Evolutionary conservation across 1,284 basidiomycete genomes (phyloP), one percentile per base, ranked within the genome.

Genomic region (Pseudozyma sp.): DNA sequence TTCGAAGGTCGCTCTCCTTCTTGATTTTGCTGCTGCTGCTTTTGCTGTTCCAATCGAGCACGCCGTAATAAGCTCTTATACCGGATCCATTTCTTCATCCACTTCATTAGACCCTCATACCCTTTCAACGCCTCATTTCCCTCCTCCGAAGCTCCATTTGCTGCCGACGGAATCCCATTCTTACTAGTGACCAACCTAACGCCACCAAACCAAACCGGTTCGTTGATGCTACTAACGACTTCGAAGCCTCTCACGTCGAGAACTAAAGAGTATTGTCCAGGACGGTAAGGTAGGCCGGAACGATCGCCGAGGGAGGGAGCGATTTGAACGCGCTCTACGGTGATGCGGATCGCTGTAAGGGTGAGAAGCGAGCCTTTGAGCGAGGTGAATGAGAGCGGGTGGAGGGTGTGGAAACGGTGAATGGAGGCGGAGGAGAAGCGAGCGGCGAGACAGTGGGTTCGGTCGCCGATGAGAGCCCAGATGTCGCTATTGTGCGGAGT

Each of bases 391-490:
- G 61, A 40, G n/a, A 61, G 21, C 3, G 50, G 12, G 16, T 57
- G 38, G 38, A 39, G 18, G 1, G 12, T 1, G 31, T 71, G 68
- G 45, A 64, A 71, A 0, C 52, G 52, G 6, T 42, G 16, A 0
- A 76, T 51, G 13, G 50, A 53, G 5, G 14, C 16, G 5, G 36
- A 25, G 6, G 39, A 7, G 39, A 76, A 71, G 19, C 68, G 64
- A 1, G 69, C 73, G 0, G 73, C 65, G 10, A 71, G 44, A 35
- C 69, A 65, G 59, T 76, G 73, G 18, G 73, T 71, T 0, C 65
- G 57, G 19, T 76, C 73, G 18, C 67, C 68, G 1, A 76, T 50
- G 2, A 76, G 39, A 34, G 73, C 65, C 64, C 60, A 76, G 3
- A 70, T 36, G 21, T 69, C 61, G 25, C 25, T 31, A 6, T 31